These are phyloP conservation scores for Hypoxylon sp. DNA, from an alignment of 2,329 filamentous ascomycete genomes.

Conservation along the genomic window DNA sequence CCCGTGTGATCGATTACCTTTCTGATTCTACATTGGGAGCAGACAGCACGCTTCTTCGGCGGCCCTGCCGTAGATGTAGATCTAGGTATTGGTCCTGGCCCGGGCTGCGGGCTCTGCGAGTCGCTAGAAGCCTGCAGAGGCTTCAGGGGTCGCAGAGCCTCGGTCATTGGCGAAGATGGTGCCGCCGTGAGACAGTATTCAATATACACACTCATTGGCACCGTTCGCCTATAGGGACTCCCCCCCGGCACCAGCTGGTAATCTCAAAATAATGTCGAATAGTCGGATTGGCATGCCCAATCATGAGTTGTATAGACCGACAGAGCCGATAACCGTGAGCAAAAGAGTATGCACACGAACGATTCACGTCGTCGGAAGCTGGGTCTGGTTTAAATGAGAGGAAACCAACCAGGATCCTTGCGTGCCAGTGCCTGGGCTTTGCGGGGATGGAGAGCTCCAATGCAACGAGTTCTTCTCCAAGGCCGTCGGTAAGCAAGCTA, in stretches of 20 bases:
- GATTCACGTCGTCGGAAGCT: conserved; percentile 18
- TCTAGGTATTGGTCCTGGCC: conserved; percentile 1
- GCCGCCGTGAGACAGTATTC: neutral
- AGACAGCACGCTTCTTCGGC: conserved; percentile 38
- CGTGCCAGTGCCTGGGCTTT: no score
- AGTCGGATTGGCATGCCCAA: no score
- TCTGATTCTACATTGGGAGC: conserved; percentile 42
- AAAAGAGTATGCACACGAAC: conserved; percentile 17
- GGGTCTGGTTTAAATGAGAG: conserved; percentile 19
- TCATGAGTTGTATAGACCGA: conserved; percentile 25
- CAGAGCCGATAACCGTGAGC: conserved; percentile 28
- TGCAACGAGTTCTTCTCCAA: conserved; percentile 53
- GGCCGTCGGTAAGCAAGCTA: conserved; percentile 51
- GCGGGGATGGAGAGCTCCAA: conserved; percentile 42
- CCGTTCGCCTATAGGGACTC: neutral
- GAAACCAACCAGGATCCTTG: neutral
- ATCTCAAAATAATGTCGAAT: no score
- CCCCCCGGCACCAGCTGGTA: no score
- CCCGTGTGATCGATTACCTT: no score
- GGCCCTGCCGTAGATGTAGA: conserved; percentile 14
- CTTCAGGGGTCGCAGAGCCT: conserved; percentile 38
- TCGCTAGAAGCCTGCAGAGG: conserved; percentile 34
- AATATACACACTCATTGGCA: conserved; percentile 5
- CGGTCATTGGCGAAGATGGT: conserved; percentile 38
- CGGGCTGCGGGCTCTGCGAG: conserved; percentile 12